phyloP scores from a whole-genome alignment of 1,284 basidiomycete species.

The Rhodotorula sp. region DNA sequence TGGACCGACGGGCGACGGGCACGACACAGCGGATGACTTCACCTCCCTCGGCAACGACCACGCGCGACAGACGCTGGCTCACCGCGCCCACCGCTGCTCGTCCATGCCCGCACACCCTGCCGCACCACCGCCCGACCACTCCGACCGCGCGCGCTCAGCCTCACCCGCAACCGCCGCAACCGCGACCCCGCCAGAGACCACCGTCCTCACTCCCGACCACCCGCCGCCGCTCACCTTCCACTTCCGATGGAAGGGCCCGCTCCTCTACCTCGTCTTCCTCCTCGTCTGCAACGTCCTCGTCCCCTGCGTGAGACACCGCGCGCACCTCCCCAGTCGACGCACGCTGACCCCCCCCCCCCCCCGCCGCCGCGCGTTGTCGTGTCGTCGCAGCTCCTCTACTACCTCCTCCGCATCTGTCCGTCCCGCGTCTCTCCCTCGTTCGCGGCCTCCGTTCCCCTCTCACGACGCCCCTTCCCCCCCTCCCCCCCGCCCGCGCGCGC shows the following conservation, averaged over 20 bases:
- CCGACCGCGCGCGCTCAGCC: too few relatives aligned
- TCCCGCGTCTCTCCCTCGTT: background rate
- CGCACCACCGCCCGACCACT: too few relatives aligned
- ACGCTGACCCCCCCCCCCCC: conserved; percentile 1
- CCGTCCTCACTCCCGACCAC: conserved; percentile 10
- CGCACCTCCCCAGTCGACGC: too few relatives aligned
- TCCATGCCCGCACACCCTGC: too few relatives aligned
- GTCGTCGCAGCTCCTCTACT: conserved; percentile 28
- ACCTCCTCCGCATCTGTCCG: conserved; percentile 21
- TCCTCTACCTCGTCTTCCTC: conserved; percentile 29
- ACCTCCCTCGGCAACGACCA: too few relatives aligned
- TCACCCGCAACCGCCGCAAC: background rate
- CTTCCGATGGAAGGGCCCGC: conserved; percentile 6
- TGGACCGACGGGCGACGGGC: too few relatives aligned
- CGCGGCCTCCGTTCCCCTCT: background rate
- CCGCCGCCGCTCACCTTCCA: conserved; percentile 27
- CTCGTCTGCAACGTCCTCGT: conserved; percentile 29
- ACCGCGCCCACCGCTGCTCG: too few relatives aligned
- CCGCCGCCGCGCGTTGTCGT: background rate
- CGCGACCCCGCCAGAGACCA: background rate
- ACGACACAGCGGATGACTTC: too few relatives aligned
- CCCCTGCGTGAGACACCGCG: conserved; percentile 8
- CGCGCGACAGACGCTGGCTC: too few relatives aligned
- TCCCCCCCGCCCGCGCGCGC: too few relatives aligned
- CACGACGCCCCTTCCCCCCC: too few relatives aligned